Evolutionary conservation across 2,329 filamentous ascomycete species (phyloP).

Genomic region (Scedosporium dehoogii): DNA sequence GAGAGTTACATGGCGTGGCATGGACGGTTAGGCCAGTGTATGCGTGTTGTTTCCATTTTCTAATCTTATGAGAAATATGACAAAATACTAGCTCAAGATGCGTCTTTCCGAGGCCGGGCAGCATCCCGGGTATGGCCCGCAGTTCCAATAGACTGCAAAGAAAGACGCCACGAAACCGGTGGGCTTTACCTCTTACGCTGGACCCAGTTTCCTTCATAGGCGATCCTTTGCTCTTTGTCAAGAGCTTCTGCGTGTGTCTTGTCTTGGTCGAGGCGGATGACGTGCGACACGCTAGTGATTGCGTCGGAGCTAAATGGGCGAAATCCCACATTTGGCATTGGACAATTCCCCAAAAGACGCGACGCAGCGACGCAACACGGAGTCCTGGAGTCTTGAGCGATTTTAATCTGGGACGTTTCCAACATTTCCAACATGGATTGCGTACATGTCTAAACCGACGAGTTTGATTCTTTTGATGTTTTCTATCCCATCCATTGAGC

Average conservation of each 20-base stretch:
- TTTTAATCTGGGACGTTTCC: neutral
- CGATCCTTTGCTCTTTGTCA: neutral
- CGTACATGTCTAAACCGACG: neutral
- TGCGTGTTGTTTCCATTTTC: neutral
- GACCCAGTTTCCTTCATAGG: neutral
- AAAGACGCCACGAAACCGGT: neutral
- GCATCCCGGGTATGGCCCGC: too few relatives aligned
- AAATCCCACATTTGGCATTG: neutral
- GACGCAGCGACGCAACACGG: neutral
- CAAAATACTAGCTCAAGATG: too few relatives aligned
- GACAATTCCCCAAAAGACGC: neutral
- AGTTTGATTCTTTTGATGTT: too few relatives aligned
- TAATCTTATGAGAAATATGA: neutral
- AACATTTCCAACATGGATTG: neutral
- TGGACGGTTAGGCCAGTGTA: too few relatives aligned
- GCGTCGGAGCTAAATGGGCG: neutral
- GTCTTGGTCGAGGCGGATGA: neutral
- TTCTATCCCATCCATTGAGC: too few relatives aligned
- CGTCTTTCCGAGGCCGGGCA: too few relatives aligned
- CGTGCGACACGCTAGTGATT: slow-evolving; percentile 6
- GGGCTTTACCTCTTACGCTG: too few relatives aligned
- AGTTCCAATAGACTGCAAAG: neutral
- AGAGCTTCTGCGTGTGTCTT: neutral
- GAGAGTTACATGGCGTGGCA: too few relatives aligned
- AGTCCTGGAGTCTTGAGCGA: neutral